These are phyloP conservation scores for Arabis hirsuta DNA, from an alignment of 345 rosid species.

Conservation along the genomic window DNA sequence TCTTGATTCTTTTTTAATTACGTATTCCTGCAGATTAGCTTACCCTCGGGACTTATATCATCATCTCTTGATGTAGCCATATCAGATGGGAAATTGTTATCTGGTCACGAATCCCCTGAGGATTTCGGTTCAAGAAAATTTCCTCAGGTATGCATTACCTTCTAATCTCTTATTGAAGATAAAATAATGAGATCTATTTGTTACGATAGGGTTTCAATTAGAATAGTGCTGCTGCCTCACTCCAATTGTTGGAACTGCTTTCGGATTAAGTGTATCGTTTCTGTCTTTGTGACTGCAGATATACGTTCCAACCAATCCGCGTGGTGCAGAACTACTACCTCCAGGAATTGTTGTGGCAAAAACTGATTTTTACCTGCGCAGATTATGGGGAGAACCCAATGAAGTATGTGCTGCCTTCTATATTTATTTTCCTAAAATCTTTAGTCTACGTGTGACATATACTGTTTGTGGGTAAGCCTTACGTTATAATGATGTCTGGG, in stretches of 20 bases:
- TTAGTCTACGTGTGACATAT: not conserved
- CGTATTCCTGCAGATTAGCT: constrained; percentile 58
- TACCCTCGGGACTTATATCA: constrained; percentile 54
- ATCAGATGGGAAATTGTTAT: constrained; percentile 41
- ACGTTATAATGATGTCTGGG: not conserved
- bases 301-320: constrained; percentile 84
- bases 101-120: constrained; percentile 44
- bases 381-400: constrained; percentile 95
- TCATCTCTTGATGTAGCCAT: constrained; percentile 52
- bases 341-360: constrained; percentile 80
- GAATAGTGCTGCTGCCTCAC: not conserved
- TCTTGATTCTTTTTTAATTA: constrained; percentile 23
- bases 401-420: constrained; percentile 55
- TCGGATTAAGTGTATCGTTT: constrained; percentile 2
- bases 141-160: constrained; percentile 53
- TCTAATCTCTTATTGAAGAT: not conserved
- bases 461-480: no score
- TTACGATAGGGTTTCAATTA: no score
- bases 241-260: not conserved
- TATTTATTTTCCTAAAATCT: not conserved
- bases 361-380: constrained; percentile 77
- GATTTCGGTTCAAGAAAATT: constrained; percentile 42
- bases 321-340: constrained; percentile 85
- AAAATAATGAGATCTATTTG: not conserved
- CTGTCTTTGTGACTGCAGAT: constrained; percentile 52